phyloP scores from a whole-genome alignment of 805 yeast species.

The Clavispora vitiphila region DNA sequence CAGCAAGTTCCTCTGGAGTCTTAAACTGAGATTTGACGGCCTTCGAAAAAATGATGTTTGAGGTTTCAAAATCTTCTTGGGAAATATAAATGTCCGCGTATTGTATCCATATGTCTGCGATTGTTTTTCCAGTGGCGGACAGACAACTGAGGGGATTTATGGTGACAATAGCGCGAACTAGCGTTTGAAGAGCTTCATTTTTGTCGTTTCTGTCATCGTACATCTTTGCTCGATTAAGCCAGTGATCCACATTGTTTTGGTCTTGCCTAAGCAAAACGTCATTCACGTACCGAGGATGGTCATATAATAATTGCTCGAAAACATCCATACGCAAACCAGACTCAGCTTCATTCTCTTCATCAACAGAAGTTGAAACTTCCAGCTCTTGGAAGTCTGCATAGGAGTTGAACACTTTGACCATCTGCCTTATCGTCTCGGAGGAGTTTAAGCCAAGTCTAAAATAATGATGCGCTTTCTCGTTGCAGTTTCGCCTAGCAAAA shows the following conservation, averaged over 20 bases:
- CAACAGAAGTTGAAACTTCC: slow-evolving; percentile 19
- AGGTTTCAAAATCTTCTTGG: slow-evolving; percentile 50
- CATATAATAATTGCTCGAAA: slow-evolving; percentile 41
- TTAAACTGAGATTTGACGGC: slow-evolving; percentile 69
- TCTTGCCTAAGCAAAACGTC: slow-evolving; percentile 64
- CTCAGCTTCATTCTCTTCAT: slow-evolving; percentile 12
- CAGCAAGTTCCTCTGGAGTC: slow-evolving; percentile 57
- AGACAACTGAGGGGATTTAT: slow-evolving; percentile 54
- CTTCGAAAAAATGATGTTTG: slow-evolving; percentile 56
- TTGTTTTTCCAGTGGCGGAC: slow-evolving; percentile 20
- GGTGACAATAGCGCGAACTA: slow-evolving; percentile 57
- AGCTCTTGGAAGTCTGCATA: slow-evolving; percentile 58
- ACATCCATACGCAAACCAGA: slow-evolving; percentile 7
- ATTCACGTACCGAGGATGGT: slow-evolving; percentile 54
- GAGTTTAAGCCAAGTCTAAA: slow-evolving; percentile 46
- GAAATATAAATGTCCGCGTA: slow-evolving; percentile 64
- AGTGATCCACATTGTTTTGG: slow-evolving; percentile 55
- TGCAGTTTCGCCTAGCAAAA: slow-evolving; percentile 35
- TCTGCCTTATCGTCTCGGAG: slow-evolving; percentile 54
- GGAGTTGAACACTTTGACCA: slow-evolving; percentile 58
- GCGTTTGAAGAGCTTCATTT: slow-evolving; percentile 41
- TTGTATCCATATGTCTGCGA: slow-evolving; percentile 62
- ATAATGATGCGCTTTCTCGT: slow-evolving; percentile 21
- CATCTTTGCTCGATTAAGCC: slow-evolving; percentile 60
- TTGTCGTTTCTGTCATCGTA: slow-evolving; percentile 31